Conservation (phyloP, 139 green algal species). For the Diplosphaera chodatii region DNA sequence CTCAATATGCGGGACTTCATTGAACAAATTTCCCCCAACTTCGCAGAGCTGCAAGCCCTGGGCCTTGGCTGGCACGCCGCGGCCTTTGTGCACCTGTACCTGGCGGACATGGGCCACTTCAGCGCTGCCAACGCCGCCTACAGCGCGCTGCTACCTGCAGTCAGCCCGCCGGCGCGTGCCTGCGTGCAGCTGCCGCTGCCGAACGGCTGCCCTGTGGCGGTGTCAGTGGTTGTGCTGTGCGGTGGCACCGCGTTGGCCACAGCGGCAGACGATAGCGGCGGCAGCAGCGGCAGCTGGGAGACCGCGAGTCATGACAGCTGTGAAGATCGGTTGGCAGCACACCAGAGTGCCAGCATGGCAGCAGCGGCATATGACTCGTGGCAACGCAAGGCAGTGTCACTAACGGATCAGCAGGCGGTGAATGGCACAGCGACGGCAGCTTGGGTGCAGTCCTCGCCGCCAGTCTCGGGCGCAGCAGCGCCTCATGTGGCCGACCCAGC, state of each 20-base stretch:
- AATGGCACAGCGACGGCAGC: too few relatives aligned
- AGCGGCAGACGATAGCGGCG: conserved; percentile 6
- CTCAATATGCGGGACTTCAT: too few relatives aligned
- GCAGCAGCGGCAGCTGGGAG: conserved; percentile 4
- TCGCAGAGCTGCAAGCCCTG: conserved; percentile 18
- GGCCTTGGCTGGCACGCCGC: conserved; percentile 36
- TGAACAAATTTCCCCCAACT: too few relatives aligned
- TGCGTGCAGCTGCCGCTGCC: conserved; percentile 72
- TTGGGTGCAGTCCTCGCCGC: too few relatives aligned
- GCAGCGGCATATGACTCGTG: too few relatives aligned
- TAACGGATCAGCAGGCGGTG: too few relatives aligned
- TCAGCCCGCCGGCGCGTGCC: conserved; percentile 71
- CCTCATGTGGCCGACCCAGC: too few relatives aligned
- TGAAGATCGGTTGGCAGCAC: too few relatives aligned
- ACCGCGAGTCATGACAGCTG: not conserved
- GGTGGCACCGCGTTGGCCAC: too few relatives aligned
- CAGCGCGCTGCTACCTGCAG: conserved; percentile 50
- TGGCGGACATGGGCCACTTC: conserved; percentile 88
- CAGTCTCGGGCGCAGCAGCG: too few relatives aligned
- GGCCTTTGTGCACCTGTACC: conserved; percentile 82
- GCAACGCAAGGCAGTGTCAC: too few relatives aligned
- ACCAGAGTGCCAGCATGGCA: too few relatives aligned
- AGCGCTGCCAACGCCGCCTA: conserved; percentile 79
- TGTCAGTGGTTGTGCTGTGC: conserved; percentile 24
- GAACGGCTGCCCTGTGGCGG: conserved; percentile 26